A percentile compares a stretch with the other conserved stretches of the same genome.
These are phyloP conservation scores for Serendipita indica DNA, from an alignment of 768 basidiomycete species.

Conservation along the genomic window DNA sequence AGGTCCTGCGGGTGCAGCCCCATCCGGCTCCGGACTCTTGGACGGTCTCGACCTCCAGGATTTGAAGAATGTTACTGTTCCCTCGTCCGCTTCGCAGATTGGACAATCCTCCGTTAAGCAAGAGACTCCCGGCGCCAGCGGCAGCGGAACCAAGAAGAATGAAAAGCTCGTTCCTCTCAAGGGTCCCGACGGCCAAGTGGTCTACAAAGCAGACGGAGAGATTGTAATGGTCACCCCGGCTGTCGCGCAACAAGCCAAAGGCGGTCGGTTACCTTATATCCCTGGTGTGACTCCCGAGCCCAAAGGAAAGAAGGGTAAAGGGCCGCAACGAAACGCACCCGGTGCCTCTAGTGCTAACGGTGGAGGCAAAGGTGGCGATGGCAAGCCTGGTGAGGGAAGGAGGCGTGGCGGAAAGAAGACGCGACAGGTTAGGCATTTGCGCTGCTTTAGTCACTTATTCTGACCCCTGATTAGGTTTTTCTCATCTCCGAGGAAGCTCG, in stretches of 20 bases:
- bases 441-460: not conserved
- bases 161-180: constrained; percentile 15
- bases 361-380: constrained; percentile 11
- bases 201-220: constrained; percentile 60
- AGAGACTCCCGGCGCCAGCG: constrained; percentile 1
- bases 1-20: not conserved
- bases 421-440: constrained; percentile 29
- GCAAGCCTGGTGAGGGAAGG: constrained; percentile 32
- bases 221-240: constrained; percentile 72
- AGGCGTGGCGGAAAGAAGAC: constrained; percentile 69
- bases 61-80: constrained; percentile 5
- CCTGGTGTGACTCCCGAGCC: constrained; percentile 19
- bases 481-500: constrained; percentile 62
- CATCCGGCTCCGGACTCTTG: constrained; percentile 2
- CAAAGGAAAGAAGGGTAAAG: constrained; percentile 30
- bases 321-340: not conserved
- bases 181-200: constrained; percentile 71
- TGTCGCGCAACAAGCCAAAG: constrained; percentile 20
- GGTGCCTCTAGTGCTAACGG: constrained; percentile 8
- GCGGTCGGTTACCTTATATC: constrained; percentile 14
- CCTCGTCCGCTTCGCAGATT: constrained; percentile 4
- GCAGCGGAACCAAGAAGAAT: constrained; percentile 13
- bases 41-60: constrained; percentile 6
- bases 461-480: constrained; percentile 35
- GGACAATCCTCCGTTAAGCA: not conserved